Base-by-base conservation (phyloP, 331 rosid species). In the Stylosanthes scabra region DNA sequence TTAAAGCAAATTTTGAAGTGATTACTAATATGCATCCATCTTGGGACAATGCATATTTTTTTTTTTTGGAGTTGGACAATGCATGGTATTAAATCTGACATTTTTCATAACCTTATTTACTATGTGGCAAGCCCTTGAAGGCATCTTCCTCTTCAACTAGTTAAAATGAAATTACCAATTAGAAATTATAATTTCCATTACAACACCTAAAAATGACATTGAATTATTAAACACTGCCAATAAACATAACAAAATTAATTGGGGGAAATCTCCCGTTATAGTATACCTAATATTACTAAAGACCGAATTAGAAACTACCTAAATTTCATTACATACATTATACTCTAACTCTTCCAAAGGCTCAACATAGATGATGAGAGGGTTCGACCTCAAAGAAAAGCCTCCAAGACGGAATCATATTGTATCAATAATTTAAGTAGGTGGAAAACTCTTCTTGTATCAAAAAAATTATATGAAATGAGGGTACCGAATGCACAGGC, bases 191-290 rank as follows among this genome's bases (percentile, higher is more conserved):
- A 27, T 2, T n/a, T 37, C 28, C 28, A 12, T 52, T 20, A 46
- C 57, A 28, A 5, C 63, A 73, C 28, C 14, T 16, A 10, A 5
- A 64, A 64, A 8, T 46, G 59, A 20, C 3, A 37, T 63, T 63
- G 11, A 10, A 63, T 63, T 69, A 59, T 70, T 59, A 60, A 78
- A 75, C 60, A 75, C 15, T 13, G 55, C 11, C 39, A 10, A 28
- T 12, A 34, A 59, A 51, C 6, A 34, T 34, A 71, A 42, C 39
- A 25, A 72, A n/a, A 52, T 52, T 40, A 8, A 74, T 40, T 67
- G 84, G 82, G 82, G 87, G 70, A 71, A 83, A 79, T 68, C 47
- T 20, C 80, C 87, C 83, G 77, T 41, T 45, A 79, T 71, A 20
- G 25, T 64, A 8, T 71, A 51, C 74, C 72, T 64, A n/a, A 54